Percentiles rank a stretch among this genome's conserved stretches.
Conservation (phyloP, 345 rosid species). For the Eucalyptus regnans region DNA sequence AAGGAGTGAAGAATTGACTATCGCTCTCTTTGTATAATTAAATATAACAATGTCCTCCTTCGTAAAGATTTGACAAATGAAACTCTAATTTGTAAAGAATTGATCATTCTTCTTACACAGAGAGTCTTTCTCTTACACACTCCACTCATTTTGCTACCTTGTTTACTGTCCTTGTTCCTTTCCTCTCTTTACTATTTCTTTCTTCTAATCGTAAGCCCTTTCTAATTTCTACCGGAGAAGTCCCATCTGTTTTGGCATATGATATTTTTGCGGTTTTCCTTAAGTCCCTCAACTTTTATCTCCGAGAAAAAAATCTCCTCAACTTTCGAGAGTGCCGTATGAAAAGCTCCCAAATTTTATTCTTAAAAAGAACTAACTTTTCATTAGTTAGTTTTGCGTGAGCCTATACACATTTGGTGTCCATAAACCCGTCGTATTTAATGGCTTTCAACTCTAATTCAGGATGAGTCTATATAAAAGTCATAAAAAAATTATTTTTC, state of each 20-base stretch:
- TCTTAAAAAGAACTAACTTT: no score
- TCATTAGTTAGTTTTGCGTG: rapidly evolving
- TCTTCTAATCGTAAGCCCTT: neutral
- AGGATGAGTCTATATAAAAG: neutral
- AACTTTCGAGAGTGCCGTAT: no score
- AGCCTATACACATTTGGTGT: rapidly evolving
- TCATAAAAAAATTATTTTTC: neutral
- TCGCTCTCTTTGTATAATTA: no score
- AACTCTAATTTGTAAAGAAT: neutral
- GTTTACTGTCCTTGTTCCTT: neutral
- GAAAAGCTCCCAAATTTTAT: rapidly evolving
- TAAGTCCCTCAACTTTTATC: neutral
- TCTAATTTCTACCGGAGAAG: rapidly evolving
- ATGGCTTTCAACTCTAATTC: rapidly evolving
- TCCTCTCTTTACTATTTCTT: neutral
- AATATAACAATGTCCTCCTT: no score
- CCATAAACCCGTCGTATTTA: rapidly evolving
- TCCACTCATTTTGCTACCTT: neutral
- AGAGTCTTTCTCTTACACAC: neutral
- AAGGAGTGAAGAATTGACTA: rapidly evolving
- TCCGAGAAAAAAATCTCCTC: neutral
- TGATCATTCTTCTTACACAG: no score
- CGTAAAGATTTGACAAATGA: rapidly evolving
- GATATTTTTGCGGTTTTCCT: neutral
- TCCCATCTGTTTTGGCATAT: neutral